These are phyloP conservation scores for Epichloe gansuensis DNA, from an alignment of 2,329 filamentous ascomycete genomes.

Conservation along the genomic window DNA sequence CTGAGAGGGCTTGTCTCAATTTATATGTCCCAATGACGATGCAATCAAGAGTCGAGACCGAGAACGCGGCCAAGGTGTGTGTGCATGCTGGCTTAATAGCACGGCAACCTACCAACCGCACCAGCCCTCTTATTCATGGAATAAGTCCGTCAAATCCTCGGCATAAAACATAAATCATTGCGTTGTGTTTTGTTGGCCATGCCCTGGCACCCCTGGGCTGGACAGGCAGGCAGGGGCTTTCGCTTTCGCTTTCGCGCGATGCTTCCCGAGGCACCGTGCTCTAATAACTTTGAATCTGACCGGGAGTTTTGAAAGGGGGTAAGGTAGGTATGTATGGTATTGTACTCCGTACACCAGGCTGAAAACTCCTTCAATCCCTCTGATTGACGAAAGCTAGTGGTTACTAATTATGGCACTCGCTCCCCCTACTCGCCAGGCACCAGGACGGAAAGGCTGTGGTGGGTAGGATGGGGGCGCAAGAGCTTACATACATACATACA, in stretches of 20 bases:
- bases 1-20: neutral
- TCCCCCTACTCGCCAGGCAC: slow-evolving; percentile 4
- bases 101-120: neutral
- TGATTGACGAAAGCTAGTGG: neutral
- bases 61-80: neutral
- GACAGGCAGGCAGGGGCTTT: neutral
- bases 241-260: neutral
- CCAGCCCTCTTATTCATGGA: no score
- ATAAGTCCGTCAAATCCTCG: neutral
- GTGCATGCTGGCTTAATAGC: neutral
- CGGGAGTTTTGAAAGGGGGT: neutral
- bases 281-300: neutral
- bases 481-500: no score
- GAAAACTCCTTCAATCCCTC: neutral
- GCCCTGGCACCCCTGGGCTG: neutral
- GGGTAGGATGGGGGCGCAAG: no score
- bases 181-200: no score
- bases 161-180: neutral
- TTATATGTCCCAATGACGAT: neutral
- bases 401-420: neutral
- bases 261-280: slow-evolving; percentile 2
- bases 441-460: neutral
- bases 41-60: neutral
- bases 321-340: neutral
- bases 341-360: neutral